Evolutionary conservation across 129 eudicot genomes (phyloP).

Genomic region (Flaveria robusta): DNA sequence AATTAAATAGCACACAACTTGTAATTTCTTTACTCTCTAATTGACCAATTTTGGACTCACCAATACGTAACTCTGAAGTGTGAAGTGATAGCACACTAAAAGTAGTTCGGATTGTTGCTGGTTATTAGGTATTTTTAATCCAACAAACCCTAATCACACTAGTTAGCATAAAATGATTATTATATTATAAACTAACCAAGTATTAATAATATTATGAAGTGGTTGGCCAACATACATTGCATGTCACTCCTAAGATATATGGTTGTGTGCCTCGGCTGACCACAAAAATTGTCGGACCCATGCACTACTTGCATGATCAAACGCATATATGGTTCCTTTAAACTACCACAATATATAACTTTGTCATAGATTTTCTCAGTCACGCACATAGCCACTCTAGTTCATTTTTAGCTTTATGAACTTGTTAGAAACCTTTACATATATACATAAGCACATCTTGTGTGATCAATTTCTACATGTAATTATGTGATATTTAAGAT

Average conservation of each 20-base stretch:
- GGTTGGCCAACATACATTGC: conserved; percentile 58
- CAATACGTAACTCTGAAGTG: no score
- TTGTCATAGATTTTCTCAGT: conserved; percentile 56
- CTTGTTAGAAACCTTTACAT: conserved; percentile 23
- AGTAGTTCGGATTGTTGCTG: neutral
- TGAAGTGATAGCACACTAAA: neutral
- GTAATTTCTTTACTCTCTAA: no score
- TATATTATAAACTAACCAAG: conserved; percentile 22
- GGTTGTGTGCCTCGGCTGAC: conserved; percentile 54
- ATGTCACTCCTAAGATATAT: conserved; percentile 46
- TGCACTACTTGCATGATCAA: conserved; percentile 47
- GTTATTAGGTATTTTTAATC: conserved; percentile 3
- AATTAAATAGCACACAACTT: no score
- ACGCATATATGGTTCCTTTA: conserved; percentile 57
- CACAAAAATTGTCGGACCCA: conserved; percentile 63
- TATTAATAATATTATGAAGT: conserved; percentile 30
- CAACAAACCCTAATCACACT: conserved; percentile 23
- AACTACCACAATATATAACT: conserved; percentile 37
- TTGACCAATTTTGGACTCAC: neutral
- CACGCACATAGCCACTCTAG: conserved; percentile 57
- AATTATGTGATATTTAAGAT: conserved; percentile 30
- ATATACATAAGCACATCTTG: conserved; percentile 49
- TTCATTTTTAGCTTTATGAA: conserved; percentile 13
- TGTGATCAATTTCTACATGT: conserved; percentile 56
- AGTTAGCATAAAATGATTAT: conserved; percentile 18